phyloP scores from a whole-genome alignment of 2,329 filamentous ascomycete species.

The Penicillium capsulatum region DNA sequence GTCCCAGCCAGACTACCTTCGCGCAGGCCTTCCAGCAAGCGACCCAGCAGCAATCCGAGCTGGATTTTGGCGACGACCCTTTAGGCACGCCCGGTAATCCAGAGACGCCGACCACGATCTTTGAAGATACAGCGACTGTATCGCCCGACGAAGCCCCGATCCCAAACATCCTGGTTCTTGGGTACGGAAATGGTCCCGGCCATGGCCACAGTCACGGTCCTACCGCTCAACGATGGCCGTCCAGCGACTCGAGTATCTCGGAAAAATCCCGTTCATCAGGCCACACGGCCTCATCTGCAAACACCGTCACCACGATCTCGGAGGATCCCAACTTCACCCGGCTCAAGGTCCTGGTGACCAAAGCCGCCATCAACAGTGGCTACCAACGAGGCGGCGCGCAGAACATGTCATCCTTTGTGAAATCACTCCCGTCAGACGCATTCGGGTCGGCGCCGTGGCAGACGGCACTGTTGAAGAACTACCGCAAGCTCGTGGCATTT shows the following conservation, averaged over 20 bases:
- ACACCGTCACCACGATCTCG: constrained; percentile 41
- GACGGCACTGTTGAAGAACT: constrained; percentile 66
- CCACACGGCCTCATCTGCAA: constrained; percentile 45
- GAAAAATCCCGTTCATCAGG: constrained; percentile 66
- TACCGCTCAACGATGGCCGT: constrained; percentile 66
- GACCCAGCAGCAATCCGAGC: constrained; percentile 42
- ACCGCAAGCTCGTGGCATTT: constrained; percentile 71
- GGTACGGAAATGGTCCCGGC: constrained; percentile 60
- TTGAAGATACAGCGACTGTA: constrained; percentile 83
- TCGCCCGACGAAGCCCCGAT: constrained; percentile 75
- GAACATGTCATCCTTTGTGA: constrained; percentile 69
- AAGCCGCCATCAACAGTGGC: constrained; percentile 80
- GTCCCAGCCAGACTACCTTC: constrained; percentile 74
- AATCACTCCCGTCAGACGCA: constrained; percentile 67
- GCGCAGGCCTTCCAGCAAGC: constrained; percentile 54
- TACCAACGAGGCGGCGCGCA: constrained; percentile 60
- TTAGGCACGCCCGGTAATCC: constrained; percentile 47
- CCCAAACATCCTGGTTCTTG: constrained; percentile 84
- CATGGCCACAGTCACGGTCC: too few species aligned
- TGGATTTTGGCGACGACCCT: constrained; percentile 25
- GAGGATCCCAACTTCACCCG: constrained; percentile 76
- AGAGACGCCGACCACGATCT: constrained; percentile 91
- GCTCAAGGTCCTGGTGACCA: constrained; percentile 73
- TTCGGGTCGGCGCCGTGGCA: constrained; percentile 74
- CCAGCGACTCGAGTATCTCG: constrained; percentile 72